A percentile compares a stretch with the other conserved stretches of the same genome.
Evolutionary conservation across 2,329 filamentous ascomycete species (phyloP).

Genomic region (Nemania diffusa): DNA sequence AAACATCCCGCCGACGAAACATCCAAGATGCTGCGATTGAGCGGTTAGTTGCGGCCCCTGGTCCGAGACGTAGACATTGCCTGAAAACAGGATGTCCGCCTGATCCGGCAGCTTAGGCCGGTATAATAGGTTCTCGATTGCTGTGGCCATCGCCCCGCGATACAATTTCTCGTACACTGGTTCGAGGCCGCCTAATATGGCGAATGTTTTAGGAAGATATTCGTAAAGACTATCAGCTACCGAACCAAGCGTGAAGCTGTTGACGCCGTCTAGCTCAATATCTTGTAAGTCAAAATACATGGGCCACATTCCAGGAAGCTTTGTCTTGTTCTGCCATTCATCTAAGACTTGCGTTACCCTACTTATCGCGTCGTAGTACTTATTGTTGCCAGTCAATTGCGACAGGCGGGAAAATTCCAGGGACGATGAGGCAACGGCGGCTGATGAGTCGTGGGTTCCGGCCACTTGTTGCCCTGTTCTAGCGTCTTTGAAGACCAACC

Average conservation of each 20-base stretch:
- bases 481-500: slow-evolving; percentile 62
- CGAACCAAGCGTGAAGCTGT: slow-evolving; percentile 64
- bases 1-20: slow-evolving; percentile 62
- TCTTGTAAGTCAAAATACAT: slow-evolving; percentile 67
- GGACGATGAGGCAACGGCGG: slow-evolving; percentile 67
- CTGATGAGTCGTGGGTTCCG: slow-evolving; percentile 52
- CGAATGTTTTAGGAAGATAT: slow-evolving; percentile 70
- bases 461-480: slow-evolving; percentile 50
- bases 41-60: slow-evolving; percentile 45
- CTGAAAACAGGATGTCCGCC: slow-evolving; percentile 72
- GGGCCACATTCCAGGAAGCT: slow-evolving; percentile 82
- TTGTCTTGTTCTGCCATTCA: slow-evolving; percentile 72
- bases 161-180: slow-evolving; percentile 73
- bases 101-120: slow-evolving; percentile 72
- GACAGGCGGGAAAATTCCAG: slow-evolving; percentile 77
- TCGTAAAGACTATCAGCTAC: slow-evolving; percentile 68
- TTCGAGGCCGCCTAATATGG: slow-evolving; percentile 72
- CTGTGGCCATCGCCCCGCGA: slow-evolving; percentile 66
- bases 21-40: slow-evolving; percentile 57
- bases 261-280: slow-evolving; percentile 56
- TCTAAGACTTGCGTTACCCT: slow-evolving; percentile 78
- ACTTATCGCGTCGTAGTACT: slow-evolving; percentile 80
- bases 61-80: slow-evolving; percentile 48
- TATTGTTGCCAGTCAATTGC: slow-evolving; percentile 74
- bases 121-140: slow-evolving; percentile 72